Conservation (phyloP, 805 yeast genomes). For the Candida wancherniae region DNA sequence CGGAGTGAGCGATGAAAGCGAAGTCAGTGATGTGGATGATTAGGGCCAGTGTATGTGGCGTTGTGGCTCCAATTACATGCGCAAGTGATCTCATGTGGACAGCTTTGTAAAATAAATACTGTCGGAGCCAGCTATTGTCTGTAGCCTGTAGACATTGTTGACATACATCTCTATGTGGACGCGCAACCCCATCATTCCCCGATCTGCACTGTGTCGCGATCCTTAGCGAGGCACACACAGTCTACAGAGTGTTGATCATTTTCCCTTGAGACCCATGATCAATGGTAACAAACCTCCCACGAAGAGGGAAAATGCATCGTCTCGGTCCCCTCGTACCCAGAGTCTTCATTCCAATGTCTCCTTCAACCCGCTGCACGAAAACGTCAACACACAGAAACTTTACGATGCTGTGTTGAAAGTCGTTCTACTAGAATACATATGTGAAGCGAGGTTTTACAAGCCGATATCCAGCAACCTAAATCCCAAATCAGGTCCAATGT, state of each 20-base stretch:
- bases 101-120: too few relatives aligned
- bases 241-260: too few relatives aligned
- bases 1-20: constrained; percentile 1
- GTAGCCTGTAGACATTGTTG: too few relatives aligned
- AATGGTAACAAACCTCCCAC: constrained; percentile 1
- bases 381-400: constrained; percentile 26
- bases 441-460: constrained; percentile 57
- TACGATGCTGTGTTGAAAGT: constrained; percentile 53
- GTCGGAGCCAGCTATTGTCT: too few relatives aligned
- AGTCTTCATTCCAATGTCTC: constrained; percentile 9
- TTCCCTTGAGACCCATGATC: too few relatives aligned
- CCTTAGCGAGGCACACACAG: too few relatives aligned
- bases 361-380: constrained; percentile 17
- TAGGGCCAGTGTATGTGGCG: too few relatives aligned
- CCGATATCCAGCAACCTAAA: constrained; percentile 12
- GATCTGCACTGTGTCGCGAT: too few relatives aligned
- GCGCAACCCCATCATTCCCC: too few relatives aligned
- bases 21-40: constrained; percentile 11
- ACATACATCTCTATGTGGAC: too few relatives aligned
- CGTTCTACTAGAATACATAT: constrained; percentile 53
- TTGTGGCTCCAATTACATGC: too few relatives aligned
- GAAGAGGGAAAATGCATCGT: constrained; percentile 1
- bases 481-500: not conserved
- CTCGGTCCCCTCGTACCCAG: constrained; percentile 9
- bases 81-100: too few relatives aligned